phyloP scores from a whole-genome alignment of 768 basidiomycete species.

The Ramaria sp. region DNA sequence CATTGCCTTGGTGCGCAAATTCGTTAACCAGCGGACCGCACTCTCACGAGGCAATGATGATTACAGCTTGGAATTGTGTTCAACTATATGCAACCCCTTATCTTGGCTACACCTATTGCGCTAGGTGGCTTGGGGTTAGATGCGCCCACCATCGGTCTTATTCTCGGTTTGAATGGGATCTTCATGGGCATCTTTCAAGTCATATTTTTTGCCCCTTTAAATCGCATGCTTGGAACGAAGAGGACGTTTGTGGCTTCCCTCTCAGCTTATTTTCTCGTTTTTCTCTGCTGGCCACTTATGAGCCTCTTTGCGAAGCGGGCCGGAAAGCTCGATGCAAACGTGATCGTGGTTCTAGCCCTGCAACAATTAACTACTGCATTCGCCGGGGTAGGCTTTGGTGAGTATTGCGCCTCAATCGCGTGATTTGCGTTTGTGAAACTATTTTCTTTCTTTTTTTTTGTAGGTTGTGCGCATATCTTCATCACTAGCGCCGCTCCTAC shows the following conservation, averaged over 20 bases:
- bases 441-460: neutral
- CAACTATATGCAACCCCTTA: conserved; percentile 37
- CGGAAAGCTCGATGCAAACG: conserved; percentile 22
- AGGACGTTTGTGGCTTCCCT: conserved; percentile 28
- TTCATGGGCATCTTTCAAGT: conserved; percentile 44
- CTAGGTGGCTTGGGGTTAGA: conserved; percentile 49
- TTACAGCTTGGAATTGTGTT: conserved; percentile 24
- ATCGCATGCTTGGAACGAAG: conserved; percentile 30
- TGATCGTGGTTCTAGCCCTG: conserved; percentile 24
- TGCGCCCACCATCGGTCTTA: conserved; percentile 53
- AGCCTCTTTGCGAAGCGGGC: conserved; percentile 24
- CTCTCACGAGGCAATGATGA: no score
- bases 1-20: no score
- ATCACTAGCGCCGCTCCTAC: conserved; percentile 22
- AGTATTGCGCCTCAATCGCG: neutral
- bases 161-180: conserved; percentile 45
- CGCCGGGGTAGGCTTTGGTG: conserved; percentile 25
- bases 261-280: conserved; percentile 26
- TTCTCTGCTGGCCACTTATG: conserved; percentile 34
- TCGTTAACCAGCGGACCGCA: no score
- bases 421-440: no score
- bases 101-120: conserved; percentile 66
- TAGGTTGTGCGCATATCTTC: conserved; percentile 23
- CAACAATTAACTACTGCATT: conserved; percentile 16
- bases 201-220: conserved; percentile 28